Evolutionary conservation across 805 yeast species (phyloP).

Genomic region (Candida xyloterini): DNA sequence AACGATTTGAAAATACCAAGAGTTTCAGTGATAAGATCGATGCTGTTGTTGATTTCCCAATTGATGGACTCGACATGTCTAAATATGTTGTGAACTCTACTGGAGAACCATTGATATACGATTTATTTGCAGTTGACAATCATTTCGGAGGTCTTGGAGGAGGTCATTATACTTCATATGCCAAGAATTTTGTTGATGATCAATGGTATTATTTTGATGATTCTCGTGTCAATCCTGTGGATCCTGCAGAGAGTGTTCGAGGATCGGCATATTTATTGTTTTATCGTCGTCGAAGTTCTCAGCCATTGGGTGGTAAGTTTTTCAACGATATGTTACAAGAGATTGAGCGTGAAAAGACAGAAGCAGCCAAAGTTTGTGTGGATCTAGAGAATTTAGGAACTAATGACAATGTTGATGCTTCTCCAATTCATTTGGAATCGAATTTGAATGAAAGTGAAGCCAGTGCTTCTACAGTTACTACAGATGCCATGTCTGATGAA

Average conservation of each 20-base stretch:
- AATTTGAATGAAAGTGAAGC: conserved; percentile 2
- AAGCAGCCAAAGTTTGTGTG: not conserved
- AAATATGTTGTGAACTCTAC: conserved; percentile 47
- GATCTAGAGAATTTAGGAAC: no score
- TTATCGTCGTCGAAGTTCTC: conserved; percentile 55
- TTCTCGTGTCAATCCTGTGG: conserved; percentile 61
- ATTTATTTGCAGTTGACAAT: conserved; percentile 88
- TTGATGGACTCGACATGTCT: conserved; percentile 72
- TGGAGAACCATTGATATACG: conserved; percentile 54
- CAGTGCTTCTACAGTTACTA: conserved; percentile 6
- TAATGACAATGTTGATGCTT: conserved; percentile 1
- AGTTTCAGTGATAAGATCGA: conserved; percentile 88
- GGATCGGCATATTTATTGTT: conserved; percentile 87
- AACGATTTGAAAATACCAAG: conserved; percentile 81
- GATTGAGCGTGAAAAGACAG: conserved; percentile 31
- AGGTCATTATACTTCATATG: conserved; percentile 94
- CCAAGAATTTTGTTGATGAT: conserved; percentile 68
- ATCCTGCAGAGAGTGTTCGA: conserved; percentile 58
- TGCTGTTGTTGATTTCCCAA: conserved; percentile 82
- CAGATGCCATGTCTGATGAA: conserved; percentile 11
- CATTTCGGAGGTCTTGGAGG: conserved; percentile 97
- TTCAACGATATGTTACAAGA: conserved; percentile 40
- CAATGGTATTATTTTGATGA: conserved; percentile 93
- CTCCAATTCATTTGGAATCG: not conserved
- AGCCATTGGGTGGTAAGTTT: conserved; percentile 46